Evolutionary conservation across 2,329 filamentous ascomycete species (phyloP).

Genomic region (Sporothrix brunneoviolacea): DNA sequence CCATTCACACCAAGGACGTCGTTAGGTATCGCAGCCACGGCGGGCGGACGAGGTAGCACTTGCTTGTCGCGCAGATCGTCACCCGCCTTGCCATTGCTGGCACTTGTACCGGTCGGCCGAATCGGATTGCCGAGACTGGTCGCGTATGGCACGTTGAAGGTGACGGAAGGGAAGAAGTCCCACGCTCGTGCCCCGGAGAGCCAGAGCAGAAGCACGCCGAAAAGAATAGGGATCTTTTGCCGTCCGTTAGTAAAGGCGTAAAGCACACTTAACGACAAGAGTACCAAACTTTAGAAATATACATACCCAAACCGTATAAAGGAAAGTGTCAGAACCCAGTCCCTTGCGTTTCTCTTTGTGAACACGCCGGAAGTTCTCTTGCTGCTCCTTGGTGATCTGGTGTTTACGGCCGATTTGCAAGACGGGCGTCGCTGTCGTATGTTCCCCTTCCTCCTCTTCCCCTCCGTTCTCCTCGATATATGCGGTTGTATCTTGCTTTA

Average conservation of each 20-base stretch:
- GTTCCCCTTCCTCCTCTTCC: constrained; percentile 25
- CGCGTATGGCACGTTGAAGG: constrained; percentile 19
- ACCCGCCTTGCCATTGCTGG: neutral
- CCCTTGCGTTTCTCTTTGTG: constrained; percentile 58
- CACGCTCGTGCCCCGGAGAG: constrained; percentile 16
- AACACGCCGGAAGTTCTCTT: constrained; percentile 54
- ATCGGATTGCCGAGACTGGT: constrained; percentile 16
- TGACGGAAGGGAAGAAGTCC: constrained; percentile 16
- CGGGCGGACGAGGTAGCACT: constrained; percentile 2
- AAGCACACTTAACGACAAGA: too few species aligned
- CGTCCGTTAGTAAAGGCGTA: neutral
- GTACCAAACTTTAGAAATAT: too few species aligned
- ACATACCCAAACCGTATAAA: constrained; percentile 63
- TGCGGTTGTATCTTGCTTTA: neutral
- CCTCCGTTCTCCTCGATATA: constrained; percentile 28
- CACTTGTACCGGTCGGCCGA: constrained; percentile 1
- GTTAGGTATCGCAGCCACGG: constrained; percentile 3
- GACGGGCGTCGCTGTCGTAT: constrained; percentile 31
- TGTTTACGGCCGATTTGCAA: constrained; percentile 58
- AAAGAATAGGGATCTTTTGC: constrained; percentile 17
- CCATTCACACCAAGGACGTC: neutral
- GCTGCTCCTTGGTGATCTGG: constrained; percentile 58
- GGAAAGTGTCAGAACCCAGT: constrained; percentile 55
- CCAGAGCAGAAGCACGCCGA: constrained; percentile 19
- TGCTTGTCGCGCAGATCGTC: neutral